Evolutionary conservation across 1,284 basidiomycete genomes (phyloP), one percentile per base, ranked within the genome.

Genomic region (Melampsora americana): DNA sequence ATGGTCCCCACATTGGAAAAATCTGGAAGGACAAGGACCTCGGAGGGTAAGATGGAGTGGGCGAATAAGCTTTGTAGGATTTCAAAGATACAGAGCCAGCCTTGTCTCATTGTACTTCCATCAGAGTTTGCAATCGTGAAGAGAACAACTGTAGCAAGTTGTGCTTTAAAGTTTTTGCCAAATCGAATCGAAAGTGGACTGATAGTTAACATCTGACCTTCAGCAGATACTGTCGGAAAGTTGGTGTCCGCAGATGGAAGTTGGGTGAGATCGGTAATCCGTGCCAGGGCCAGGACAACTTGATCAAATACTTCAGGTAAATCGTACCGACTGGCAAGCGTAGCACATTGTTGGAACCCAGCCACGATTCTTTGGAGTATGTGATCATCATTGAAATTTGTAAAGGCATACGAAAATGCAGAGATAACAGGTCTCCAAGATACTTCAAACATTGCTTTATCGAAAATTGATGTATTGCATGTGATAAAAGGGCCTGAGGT

Each of bases 101-200:
- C 94, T 82, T 93, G 91, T 48, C 94, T 88, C 72, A 99, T 88
- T 5, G 93, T 91, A 79, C 93, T 91, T n/a, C 92, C 93, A 82
- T 98, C 95, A 9, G 94, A 92, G 80, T 98, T 97, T 20, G 96
- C 93, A 72, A 99, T 97, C 77, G 95, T 96, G 85, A 99, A 99
- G 44, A 99, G 84, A 4, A 99, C 93, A 12, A 99, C 95, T 14
- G 95, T 94, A 0, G 96, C 96, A 26, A 99, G 86, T 81, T 99
- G 96, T 9, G 92, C 91, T 82, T 95, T 93, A 85, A 98, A 92
- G 83, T 95, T 94, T 66, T 90, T 92, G 53, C 96, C 96, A 81
- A 99, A 99, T 79, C 89, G 90, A 72, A 97, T 90, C 0, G 95
- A 94, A 66, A 99, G 84, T 12, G 92, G 90, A 2, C 94, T 97